A percentile compares a stretch with the other conserved stretches of the same genome.
These are phyloP conservation scores for Nasturtium officinale DNA, from an alignment of 345 rosid species.

Conservation along the genomic window DNA sequence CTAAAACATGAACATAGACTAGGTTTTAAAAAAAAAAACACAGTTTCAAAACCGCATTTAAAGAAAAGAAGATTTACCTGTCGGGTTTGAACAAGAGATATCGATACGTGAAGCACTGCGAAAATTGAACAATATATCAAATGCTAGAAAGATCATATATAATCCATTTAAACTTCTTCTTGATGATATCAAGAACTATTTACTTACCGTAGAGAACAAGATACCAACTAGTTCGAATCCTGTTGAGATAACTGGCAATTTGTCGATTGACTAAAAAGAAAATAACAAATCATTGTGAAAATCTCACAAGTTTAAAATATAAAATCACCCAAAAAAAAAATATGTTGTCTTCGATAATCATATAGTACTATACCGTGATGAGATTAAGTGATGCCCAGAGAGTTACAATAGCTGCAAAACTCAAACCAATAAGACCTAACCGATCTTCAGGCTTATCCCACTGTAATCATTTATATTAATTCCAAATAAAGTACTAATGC, in stretches of 20 bases:
- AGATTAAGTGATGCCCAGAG: conserved; percentile 80
- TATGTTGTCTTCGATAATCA: background rate
- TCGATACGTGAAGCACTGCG: conserved; percentile 91
- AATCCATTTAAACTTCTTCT: background rate
- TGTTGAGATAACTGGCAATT: conserved; percentile 70
- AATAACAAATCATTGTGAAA: conserved; percentile 7
- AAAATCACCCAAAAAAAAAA: background rate
- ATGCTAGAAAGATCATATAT: background rate
- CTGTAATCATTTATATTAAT: conserved; percentile 43
- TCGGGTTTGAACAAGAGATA: conserved; percentile 91
- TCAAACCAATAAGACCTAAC: conserved; percentile 69
- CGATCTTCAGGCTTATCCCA: conserved; percentile 88
- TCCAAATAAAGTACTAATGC: background rate
- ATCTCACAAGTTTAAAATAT: conserved; percentile 5
- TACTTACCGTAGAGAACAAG: conserved; percentile 69
- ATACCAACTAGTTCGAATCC: conserved; percentile 76
- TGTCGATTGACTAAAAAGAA: conserved; percentile 66
- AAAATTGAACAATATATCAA: conserved; percentile 1
- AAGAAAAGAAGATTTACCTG: conserved; percentile 44
- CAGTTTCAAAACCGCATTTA: background rate
- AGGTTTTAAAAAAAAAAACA: background rate
- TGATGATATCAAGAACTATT: background rate
- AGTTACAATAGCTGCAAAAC: conserved; percentile 70
- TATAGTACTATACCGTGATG: conserved; percentile 50
- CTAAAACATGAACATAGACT: conserved; percentile 42